Conservation (phyloP, 1,284 basidiomycete species). For the Puccinia coronata region DNA sequence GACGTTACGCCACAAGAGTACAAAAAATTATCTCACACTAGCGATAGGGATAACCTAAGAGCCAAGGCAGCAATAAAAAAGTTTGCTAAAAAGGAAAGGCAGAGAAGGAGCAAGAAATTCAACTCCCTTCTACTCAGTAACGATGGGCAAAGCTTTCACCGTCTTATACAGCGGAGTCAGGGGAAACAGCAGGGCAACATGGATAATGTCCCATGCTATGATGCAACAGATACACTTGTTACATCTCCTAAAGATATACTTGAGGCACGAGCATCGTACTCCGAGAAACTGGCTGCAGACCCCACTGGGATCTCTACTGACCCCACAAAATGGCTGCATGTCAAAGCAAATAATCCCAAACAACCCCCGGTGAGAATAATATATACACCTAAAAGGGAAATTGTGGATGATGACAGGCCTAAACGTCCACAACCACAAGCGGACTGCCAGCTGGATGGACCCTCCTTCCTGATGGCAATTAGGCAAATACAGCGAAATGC, state of each 20-base stretch:
- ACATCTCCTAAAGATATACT: not conserved
- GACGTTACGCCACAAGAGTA: no score
- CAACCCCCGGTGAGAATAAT: no score
- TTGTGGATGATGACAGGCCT: no score
- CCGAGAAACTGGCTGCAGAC: conserved; percentile 1
- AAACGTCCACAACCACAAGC: no score
- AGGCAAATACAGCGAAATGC: conserved; percentile 2
- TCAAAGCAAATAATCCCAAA: no score
- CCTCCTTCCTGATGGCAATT: conserved; percentile 8
- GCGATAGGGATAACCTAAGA: no score
- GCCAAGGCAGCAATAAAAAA: not conserved
- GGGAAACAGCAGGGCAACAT: not conserved
- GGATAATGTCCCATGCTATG: not conserved
- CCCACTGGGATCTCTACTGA: not conserved
- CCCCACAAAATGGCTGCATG: no score
- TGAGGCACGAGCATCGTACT: conserved; percentile 1
- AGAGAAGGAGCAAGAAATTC: not conserved
- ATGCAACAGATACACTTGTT: not conserved
- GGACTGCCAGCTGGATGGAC: not conserved
- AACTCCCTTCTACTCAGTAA: not conserved
- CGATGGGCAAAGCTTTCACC: not conserved
- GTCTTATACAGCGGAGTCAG: not conserved
- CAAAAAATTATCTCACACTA: no score
- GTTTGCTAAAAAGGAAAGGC: not conserved
- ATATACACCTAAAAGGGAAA: no score